Percentiles rank a stretch among this genome's conserved stretches.
phyloP scores from a whole-genome alignment of 129 eudicot genomes.

The sunflower (Helianthus annuus) region DNA sequence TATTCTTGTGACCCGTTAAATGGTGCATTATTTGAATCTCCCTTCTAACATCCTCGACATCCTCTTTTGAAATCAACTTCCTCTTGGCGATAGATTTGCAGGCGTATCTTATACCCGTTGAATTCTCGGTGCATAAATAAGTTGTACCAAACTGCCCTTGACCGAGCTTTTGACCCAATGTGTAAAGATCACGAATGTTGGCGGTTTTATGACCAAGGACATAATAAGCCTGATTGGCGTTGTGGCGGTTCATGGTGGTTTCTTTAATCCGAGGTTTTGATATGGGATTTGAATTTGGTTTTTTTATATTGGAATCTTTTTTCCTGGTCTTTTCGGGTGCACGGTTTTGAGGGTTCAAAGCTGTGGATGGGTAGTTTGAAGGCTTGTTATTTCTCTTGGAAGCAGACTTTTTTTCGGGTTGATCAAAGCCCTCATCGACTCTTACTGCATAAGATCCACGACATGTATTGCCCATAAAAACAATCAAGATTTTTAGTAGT shows the following conservation, averaged over 20 bases:
- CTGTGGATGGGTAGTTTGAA: constrained; percentile 41
- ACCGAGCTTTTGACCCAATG: constrained; percentile 74
- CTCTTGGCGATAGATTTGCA: constrained; percentile 90
- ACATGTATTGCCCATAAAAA: constrained; percentile 99
- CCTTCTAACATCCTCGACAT: constrained; percentile 88
- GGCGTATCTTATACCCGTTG: constrained; percentile 65
- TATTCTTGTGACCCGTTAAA: constrained; percentile 81
- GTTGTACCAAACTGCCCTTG: constrained; percentile 93
- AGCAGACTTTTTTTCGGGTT: constrained; percentile 56
- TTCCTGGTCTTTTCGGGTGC: constrained; percentile 43
- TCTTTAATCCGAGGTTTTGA: constrained; percentile 38
- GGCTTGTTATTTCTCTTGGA: constrained; percentile 44
- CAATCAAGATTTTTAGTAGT: constrained; percentile 38
- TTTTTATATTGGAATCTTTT: constrained; percentile 11
- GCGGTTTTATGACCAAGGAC: constrained; percentile 82
- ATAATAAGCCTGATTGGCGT: constrained; percentile 50
- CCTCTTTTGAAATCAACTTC: constrained; percentile 82
- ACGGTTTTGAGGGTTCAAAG: constrained; percentile 40
- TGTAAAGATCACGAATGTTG: constrained; percentile 79
- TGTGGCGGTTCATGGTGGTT: constrained; percentile 51
- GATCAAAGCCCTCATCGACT: constrained; percentile 53
- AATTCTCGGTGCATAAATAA: constrained; percentile 63
- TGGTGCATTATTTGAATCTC: constrained; percentile 99
- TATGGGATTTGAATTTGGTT: neutral
- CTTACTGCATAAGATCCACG: constrained; percentile 72